A percentile compares a stretch with the other conserved stretches of the same genome.
Evolutionary conservation across 164 flowering plant genomes (phyloP).

Genomic region (Vitis rupestris): DNA sequence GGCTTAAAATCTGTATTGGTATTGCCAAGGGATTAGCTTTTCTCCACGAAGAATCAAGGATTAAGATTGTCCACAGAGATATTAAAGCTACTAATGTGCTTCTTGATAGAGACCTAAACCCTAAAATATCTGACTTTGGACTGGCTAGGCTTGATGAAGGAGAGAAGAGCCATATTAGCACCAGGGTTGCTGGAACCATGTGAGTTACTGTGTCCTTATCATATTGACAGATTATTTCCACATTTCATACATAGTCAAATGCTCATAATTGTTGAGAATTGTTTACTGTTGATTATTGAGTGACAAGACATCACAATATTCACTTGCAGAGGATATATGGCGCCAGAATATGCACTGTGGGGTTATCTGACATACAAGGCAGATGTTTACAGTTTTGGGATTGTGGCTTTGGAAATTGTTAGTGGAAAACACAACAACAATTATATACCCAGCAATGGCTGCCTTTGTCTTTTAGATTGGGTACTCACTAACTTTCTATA

Average conservation of each 20-base stretch:
- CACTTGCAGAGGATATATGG: conserved; percentile 43
- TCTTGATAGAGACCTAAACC: conserved; percentile 50
- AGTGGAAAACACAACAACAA: conserved; percentile 43
- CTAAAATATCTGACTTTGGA: conserved; percentile 75
- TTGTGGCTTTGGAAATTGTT: conserved; percentile 48
- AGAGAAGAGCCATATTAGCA: conserved; percentile 63
- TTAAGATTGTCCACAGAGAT: conserved; percentile 73
- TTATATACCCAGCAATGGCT: conserved; percentile 20
- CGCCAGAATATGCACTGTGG: conserved; percentile 45
- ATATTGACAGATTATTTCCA: background rate
- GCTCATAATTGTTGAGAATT: no score
- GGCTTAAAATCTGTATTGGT: conserved; percentile 54
- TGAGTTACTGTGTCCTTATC: conserved; percentile 19
- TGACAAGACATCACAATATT: background rate
- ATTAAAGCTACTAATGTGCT: conserved; percentile 65
- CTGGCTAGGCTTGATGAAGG: conserved; percentile 71
- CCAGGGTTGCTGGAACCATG: conserved; percentile 72
- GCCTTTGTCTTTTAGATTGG: conserved; percentile 46
- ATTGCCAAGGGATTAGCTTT: conserved; percentile 63
- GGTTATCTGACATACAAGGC: conserved; percentile 55
- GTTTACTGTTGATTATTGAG: no score
- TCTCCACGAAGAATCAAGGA: conserved; percentile 68
- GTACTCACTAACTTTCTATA: conserved; percentile 20
- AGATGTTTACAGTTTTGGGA: conserved; percentile 62
- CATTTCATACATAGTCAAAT: no score